Percentiles rank a stretch among this genome's conserved stretches.
phyloP scores from a whole-genome alignment of 1,284 basidiomycete species.

The Psilocybe mexicana region DNA sequence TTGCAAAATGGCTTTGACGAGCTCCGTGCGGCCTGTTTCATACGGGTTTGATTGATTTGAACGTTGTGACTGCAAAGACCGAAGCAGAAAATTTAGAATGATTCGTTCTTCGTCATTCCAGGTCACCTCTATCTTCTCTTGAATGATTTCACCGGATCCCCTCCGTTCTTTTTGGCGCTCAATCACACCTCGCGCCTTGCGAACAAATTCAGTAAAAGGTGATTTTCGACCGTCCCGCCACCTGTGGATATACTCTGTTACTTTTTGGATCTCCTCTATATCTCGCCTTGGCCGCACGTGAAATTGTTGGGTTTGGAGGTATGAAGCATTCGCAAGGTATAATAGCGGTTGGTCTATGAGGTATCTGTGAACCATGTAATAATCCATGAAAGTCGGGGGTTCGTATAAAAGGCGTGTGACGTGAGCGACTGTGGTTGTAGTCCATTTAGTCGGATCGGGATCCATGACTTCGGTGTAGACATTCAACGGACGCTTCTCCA shows the following conservation, averaged over 20 bases:
- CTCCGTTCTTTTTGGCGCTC: conserved; percentile 25
- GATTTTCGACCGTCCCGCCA: conserved; percentile 32
- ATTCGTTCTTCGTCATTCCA: conserved; percentile 63
- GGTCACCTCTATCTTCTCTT: conserved; percentile 31
- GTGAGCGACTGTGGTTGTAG: conserved; percentile 47
- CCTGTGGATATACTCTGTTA: conserved; percentile 48
- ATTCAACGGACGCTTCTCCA: conserved; percentile 27
- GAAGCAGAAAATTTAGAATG: conserved; percentile 68
- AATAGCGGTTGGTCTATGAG: conserved; percentile 66
- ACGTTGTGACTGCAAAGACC: conserved; percentile 61
- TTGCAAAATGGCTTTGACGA: conserved; percentile 62
- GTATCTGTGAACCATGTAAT: conserved; percentile 74
- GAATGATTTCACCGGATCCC: conserved; percentile 37
- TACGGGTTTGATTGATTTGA: conserved; percentile 70
- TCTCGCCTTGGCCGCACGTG: conserved; percentile 68
- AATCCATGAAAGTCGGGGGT: conserved; percentile 36
- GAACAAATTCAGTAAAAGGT: conserved; percentile 55
- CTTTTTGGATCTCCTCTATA: conserved; percentile 53
- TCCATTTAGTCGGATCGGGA: conserved; percentile 51
- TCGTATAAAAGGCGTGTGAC: conserved; percentile 47
- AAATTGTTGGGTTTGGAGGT: conserved; percentile 63
- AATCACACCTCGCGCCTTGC: conserved; percentile 55
- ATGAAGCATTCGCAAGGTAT: conserved; percentile 65
- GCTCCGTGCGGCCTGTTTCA: conserved; percentile 48
- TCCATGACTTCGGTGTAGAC: conserved; percentile 43